A percentile compares a stretch with the other conserved stretches of the same genome.
These are phyloP conservation scores for Trichoderma citrinoviride DNA, from an alignment of 2,329 filamentous ascomycete species.

Conservation along the genomic window DNA sequence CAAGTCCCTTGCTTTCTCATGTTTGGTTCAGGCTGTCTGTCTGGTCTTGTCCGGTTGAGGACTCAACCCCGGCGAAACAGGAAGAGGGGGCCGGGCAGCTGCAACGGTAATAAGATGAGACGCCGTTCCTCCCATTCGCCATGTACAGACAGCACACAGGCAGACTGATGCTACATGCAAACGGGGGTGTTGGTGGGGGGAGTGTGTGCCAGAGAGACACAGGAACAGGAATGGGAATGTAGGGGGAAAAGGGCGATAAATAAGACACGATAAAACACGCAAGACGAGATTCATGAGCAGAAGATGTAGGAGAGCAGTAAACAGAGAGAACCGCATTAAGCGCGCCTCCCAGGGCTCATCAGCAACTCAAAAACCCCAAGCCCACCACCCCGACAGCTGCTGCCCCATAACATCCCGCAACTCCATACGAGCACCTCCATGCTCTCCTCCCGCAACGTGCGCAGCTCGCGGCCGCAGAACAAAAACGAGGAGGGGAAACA, in stretches of 20 bases:
- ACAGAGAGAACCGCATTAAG: neutral
- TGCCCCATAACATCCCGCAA: neutral
- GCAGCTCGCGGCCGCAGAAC: neutral
- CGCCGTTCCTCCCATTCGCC: constrained; percentile 6
- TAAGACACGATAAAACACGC: neutral
- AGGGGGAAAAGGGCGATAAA: neutral
- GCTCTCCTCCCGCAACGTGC: neutral
- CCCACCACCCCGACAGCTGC: neutral
- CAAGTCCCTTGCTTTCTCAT: neutral
- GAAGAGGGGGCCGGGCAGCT: constrained; percentile 4
- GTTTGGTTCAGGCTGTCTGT: neutral
- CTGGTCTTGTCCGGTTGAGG: constrained; percentile 9
- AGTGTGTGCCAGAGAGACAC: constrained; percentile 4
- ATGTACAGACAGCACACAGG: neutral
- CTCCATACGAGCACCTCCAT: no score
- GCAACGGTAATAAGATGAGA: neutral
- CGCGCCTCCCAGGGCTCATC: neutral
- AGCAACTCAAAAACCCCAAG: neutral
- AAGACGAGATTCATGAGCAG: neutral
- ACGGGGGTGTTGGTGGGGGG: constrained; percentile 18
- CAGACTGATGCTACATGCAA: neutral
- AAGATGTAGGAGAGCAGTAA: neutral
- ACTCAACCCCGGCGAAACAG: constrained; percentile 10
- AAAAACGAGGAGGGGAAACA: neutral
- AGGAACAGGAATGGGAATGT: neutral